phyloP scores from a whole-genome alignment of 495 filamentous ascomycete genomes.

The Podospora australis region DNA sequence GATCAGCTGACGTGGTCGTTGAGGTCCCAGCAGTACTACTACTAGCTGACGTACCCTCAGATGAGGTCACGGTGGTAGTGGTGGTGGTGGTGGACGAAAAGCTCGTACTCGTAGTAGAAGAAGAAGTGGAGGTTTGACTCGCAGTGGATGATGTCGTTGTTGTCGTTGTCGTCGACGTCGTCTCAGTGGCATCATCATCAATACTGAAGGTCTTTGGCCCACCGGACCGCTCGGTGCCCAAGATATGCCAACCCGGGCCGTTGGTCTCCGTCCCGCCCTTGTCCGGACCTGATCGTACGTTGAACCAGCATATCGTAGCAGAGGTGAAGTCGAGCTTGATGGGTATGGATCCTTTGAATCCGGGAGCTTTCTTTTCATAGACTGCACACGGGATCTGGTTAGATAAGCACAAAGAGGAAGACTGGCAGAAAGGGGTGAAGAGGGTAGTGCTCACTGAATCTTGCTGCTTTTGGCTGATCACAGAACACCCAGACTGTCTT shows the following conservation, averaged over 20 bases:
- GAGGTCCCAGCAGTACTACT: too few species aligned
- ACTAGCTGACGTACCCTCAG: too few species aligned
- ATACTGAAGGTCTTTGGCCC: neutral
- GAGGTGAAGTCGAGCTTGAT: conserved; percentile 8
- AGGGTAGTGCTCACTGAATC: neutral
- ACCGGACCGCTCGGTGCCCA: neutral
- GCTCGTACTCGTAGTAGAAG: too few species aligned
- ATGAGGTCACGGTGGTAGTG: neutral
- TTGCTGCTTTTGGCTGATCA: neutral
- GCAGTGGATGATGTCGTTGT: too few species aligned
- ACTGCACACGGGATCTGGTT: neutral
- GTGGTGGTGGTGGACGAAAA: neutral
- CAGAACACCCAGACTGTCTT: conserved; percentile 4
- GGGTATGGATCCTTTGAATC: conserved; percentile 1
- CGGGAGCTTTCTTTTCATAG: conserved; percentile 1
- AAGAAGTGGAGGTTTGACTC: too few species aligned
- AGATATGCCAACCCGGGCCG: neutral
- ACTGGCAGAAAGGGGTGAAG: neutral
- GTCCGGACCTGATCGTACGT: neutral
- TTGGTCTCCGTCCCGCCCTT: neutral
- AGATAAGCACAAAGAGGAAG: neutral
- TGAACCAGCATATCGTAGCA: conserved; percentile 4
- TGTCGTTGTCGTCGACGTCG: neutral
- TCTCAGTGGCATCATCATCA: neutral
- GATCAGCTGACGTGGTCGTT: too few species aligned